Percentiles rank a stretch among this genome's conserved stretches.
phyloP scores from a whole-genome alignment of 169 alveolate species.

The Toxoplasma gondii region DNA sequence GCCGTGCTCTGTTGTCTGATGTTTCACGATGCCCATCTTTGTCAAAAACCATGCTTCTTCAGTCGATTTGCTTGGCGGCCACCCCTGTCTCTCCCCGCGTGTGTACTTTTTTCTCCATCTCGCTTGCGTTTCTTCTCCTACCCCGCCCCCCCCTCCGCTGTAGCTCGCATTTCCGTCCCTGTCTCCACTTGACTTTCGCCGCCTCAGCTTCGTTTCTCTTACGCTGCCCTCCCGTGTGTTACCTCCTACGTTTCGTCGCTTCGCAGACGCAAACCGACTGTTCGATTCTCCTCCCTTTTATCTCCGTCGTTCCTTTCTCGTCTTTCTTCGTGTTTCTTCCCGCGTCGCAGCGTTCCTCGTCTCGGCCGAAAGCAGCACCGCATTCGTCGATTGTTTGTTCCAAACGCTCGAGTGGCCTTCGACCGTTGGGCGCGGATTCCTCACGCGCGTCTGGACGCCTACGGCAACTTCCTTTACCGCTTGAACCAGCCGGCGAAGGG shows the following conservation, averaged over 20 bases:
- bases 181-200: too few relatives aligned
- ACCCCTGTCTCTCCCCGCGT: not conserved
- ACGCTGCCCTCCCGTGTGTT: too few relatives aligned
- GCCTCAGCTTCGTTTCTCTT: too few relatives aligned
- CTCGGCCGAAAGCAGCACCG: not conserved
- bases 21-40: not conserved
- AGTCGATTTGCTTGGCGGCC: too few relatives aligned
- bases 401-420: not conserved
- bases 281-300: too few relatives aligned
- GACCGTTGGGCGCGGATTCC: constrained; percentile 38
- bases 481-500: not conserved
- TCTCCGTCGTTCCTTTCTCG: too few relatives aligned
- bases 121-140: not conserved
- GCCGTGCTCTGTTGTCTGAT: not conserved
- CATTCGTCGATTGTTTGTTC: not conserved
- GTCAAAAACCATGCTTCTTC: too few relatives aligned
- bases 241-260: too few relatives aligned
- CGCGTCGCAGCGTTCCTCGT: not conserved
- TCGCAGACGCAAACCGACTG: too few relatives aligned
- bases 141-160: too few relatives aligned
- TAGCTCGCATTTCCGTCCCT: too few relatives aligned
- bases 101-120: not conserved
- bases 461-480: constrained; percentile 11
- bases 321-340: not conserved
- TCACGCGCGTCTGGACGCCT: constrained; percentile 5